phyloP scores from a whole-genome alignment of 2,329 filamentous ascomycete species.

The Xylariaceae sp. region DNA sequence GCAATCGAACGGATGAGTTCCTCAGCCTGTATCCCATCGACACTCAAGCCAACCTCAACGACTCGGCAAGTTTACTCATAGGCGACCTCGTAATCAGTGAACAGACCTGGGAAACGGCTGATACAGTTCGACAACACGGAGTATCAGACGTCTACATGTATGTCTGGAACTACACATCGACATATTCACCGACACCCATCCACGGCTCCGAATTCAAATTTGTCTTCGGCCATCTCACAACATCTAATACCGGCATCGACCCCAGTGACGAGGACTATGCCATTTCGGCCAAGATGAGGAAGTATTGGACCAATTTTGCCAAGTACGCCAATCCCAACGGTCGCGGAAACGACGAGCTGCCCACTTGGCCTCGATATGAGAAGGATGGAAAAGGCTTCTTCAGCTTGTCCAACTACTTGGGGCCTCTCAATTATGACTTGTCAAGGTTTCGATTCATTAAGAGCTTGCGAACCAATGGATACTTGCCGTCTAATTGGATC shows the following conservation, averaged over 20 bases:
- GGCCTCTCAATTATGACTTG: background rate
- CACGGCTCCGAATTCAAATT: background rate
- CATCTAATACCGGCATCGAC: background rate
- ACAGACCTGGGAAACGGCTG: slow-evolving; percentile 1
- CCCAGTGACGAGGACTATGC: background rate
- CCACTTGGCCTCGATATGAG: background rate
- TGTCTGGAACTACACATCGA: background rate
- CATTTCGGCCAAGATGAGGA: background rate
- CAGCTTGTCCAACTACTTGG: background rate
- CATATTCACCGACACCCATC: too few species aligned
- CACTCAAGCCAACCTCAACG: too few species aligned
- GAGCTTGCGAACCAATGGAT: background rate
- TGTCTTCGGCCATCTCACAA: background rate
- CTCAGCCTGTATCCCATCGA: too few species aligned
- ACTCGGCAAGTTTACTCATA: too few species aligned
- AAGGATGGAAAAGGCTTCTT: background rate
- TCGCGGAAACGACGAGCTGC: background rate
- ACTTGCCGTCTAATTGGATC: too few species aligned
- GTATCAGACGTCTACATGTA: background rate
- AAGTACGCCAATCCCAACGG: slow-evolving; percentile 1
- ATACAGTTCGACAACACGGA: background rate
- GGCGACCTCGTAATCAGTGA: background rate
- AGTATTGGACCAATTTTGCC: slow-evolving; percentile 2
- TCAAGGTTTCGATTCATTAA: background rate
- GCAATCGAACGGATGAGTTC: too few species aligned